Conservation (phyloP, 306 rosid genomes). For the Fragaria ananassa region DNA sequence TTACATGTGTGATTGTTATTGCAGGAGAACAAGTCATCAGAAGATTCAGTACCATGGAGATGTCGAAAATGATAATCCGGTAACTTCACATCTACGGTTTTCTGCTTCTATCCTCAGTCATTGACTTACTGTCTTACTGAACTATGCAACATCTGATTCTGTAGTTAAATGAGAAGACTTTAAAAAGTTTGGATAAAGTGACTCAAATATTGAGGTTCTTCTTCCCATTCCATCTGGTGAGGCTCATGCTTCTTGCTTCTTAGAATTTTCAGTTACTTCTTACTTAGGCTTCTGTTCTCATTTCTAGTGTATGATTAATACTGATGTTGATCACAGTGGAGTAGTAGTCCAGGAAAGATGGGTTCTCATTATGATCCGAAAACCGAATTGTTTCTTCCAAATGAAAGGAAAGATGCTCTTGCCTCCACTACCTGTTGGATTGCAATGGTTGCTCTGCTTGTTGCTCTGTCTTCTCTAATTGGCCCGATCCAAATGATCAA, state of each 20-base stretch:
- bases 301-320: neutral
- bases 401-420: constrained; percentile 32
- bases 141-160: constrained; percentile 22
- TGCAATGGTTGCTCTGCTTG: constrained; percentile 85
- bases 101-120: neutral
- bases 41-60: constrained; percentile 64
- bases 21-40: constrained; percentile 96
- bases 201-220: constrained; percentile 58
- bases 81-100: constrained; percentile 26
- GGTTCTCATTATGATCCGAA: constrained; percentile 84
- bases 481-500: constrained; percentile 83
- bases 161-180: constrained; percentile 64
- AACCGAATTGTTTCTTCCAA: constrained; percentile 67
- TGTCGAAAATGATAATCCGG: constrained; percentile 92
- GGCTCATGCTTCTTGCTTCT: constrained; percentile 25
- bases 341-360: constrained; percentile 87
- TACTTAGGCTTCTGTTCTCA: neutral
- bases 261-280: neutral
- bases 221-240: constrained; percentile 84
- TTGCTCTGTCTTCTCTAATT: constrained; percentile 54
- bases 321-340: constrained; percentile 56
- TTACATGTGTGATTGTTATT: neutral
- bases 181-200: too few species aligned
- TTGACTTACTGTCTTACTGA: constrained; percentile 10
- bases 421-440: constrained; percentile 57